Conservation (phyloP, 495 filamentous ascomycete species). For the Penicillium macrosclerotiorum region DNA sequence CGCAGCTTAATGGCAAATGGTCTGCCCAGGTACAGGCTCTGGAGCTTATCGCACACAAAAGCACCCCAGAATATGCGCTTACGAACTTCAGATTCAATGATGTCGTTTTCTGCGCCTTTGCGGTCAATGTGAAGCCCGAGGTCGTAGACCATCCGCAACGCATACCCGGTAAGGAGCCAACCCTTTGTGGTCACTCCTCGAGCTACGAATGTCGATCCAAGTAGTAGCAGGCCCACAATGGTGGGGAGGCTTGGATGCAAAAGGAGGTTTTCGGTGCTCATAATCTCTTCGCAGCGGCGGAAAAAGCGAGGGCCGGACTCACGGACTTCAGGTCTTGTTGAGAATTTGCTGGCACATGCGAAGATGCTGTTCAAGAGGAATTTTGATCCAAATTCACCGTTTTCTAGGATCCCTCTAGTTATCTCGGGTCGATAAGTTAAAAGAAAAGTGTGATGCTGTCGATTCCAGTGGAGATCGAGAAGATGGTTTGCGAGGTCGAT, state of each 20-base stretch:
- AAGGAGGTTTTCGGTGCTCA: constrained; percentile 16
- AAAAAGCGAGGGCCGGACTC: too few species aligned
- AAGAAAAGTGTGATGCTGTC: constrained; percentile 31
- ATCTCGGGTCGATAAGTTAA: constrained; percentile 37
- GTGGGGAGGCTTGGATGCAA: constrained; percentile 25
- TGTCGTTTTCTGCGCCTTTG: constrained; percentile 5
- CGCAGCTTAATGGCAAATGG: constrained; percentile 17
- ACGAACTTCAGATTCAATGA: constrained; percentile 35
- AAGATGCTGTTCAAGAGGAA: constrained; percentile 41
- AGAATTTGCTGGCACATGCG: constrained; percentile 31
- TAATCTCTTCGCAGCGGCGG: constrained; percentile 22
- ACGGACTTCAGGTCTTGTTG: too few species aligned
- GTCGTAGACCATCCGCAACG: constrained; percentile 35
- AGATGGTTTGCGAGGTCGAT: constrained; percentile 13
- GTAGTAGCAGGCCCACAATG: constrained; percentile 21
- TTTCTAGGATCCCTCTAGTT: constrained; percentile 36
- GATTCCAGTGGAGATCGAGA: constrained; percentile 25
- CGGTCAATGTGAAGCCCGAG: constrained; percentile 31
- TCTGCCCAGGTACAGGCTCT: constrained; percentile 34
- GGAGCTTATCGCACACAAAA: constrained; percentile 36
- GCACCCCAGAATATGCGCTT: constrained; percentile 41
- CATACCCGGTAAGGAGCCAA: constrained; percentile 37
- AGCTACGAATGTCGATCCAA: constrained; percentile 22
- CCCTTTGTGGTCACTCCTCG: constrained; percentile 21
- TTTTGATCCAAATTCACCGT: constrained; percentile 31